Base-by-base conservation (phyloP, 2,329 filamentous ascomycete species). In the Lasiodiplodia hormozganensis region DNA sequence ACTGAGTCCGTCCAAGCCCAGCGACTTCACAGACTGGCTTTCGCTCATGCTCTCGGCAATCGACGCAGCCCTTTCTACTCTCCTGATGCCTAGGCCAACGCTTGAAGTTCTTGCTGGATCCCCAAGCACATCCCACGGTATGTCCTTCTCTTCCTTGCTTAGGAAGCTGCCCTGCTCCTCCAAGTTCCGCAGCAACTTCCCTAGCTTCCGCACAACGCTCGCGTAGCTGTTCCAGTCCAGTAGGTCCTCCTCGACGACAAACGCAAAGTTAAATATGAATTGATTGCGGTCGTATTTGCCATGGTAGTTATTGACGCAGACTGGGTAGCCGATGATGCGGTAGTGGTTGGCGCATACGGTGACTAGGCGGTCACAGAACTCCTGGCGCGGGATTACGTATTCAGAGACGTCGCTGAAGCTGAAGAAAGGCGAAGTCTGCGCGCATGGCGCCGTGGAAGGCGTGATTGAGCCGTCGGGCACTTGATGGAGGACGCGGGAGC, bases 241-340 rank as follows among this genome's bases (percentile, higher is more conserved):
- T 16, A 86, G 84, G 40, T 86, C 83, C 68, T 89, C 87, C 62
- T 91, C 87, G 62, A 97, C 85, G 34, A 97, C 91, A 54, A 98
- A 85, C 69, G 93, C 94, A 77, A 98, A 97, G 80, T 98, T 98
- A 87, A 98, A 99, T 77, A 97, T 97, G 84, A 97, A 98, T 80
- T 97, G 93, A 81, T 97, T 97, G 69, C 96, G 90, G 76, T 91
- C 89, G 76, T 98, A 97, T 73, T 91, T 90, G 67, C 89, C 87
- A 71, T 94, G 88, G 51, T 90, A 69, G 12, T 78, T 73, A 64
- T 91, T 89, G 76, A 98, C 93, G 77, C 93, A 95, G 65, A 98
- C 91, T 0, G 96, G 96, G 74, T 94, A 93, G 18, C 94, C 93
- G 40, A 99, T 86, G 67, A 99, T 89, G 69, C 90, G 89, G 79